Evolutionary conservation across 768 basidiomycete genomes (phyloP).

Genomic region (Calvatia gigantea): DNA sequence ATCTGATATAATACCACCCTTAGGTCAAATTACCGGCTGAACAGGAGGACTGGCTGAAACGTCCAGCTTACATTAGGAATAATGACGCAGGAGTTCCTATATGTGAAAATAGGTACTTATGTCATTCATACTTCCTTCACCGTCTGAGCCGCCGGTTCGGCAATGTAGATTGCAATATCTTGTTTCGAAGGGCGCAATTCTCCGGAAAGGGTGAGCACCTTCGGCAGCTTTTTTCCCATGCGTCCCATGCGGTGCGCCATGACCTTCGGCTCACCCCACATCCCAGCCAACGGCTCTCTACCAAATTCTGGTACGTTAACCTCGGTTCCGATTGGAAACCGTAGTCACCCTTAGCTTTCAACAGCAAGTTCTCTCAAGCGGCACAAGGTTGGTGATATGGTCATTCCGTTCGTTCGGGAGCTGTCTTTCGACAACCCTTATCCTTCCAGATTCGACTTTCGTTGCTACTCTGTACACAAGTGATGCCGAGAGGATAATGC

Average conservation of each 20-base stretch:
- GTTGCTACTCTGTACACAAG: slow-evolving; percentile 82
- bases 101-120: slow-evolving; percentile 76
- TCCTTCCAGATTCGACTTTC: slow-evolving; percentile 64
- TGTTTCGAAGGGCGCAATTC: slow-evolving; percentile 81
- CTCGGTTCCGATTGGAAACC: slow-evolving; percentile 6
- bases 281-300: slow-evolving; percentile 71
- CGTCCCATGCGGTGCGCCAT: slow-evolving; percentile 16
- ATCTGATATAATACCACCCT: background rate
- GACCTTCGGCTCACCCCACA: slow-evolving; percentile 16
- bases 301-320: slow-evolving; percentile 71
- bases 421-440: slow-evolving; percentile 6
- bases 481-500: slow-evolving; percentile 69
- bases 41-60: slow-evolving; percentile 74
- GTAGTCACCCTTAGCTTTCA: slow-evolving; percentile 9
- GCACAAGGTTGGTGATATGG: slow-evolving; percentile 36
- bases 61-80: slow-evolving; percentile 80
- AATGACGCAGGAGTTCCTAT: slow-evolving; percentile 76
- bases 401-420: background rate
- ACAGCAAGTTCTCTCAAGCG: slow-evolving; percentile 73
- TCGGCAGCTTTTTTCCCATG: slow-evolving; percentile 14
- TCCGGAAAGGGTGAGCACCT: slow-evolving; percentile 71
- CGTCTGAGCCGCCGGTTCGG: slow-evolving; percentile 24
- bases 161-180: slow-evolving; percentile 73
- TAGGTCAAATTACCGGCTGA: slow-evolving; percentile 90
- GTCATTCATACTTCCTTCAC: slow-evolving; percentile 9